Evolutionary conservation across 805 yeast species (phyloP), one percentile per base, ranked within the genome.

Genomic region (Diddensiella santjacobensis): DNA sequence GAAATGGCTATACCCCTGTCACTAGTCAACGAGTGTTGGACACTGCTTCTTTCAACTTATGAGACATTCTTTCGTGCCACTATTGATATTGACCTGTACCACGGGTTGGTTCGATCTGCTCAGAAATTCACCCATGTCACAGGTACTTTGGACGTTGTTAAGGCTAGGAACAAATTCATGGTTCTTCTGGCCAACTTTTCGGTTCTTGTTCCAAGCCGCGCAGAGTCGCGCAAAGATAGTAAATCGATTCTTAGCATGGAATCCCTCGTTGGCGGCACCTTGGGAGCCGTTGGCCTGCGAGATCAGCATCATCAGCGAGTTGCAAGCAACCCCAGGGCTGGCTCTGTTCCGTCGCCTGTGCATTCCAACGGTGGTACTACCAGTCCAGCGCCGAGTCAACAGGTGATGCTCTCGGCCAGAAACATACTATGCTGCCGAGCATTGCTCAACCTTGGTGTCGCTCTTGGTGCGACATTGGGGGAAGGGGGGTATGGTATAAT

Each of bases 61-160:
- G 66, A 75, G 6, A 69, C 72, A 2, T 81, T 79, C 45, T 61
- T 91, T 4, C 80, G 80, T 56, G 78, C 89, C 0, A 71, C 84
- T 3, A 65, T 87, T 59, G 95, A 88, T 57, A 72, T 75, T 47
- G 91, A 85, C 15, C 60, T 80, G 18, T 90, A 86, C 63, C 84
- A 84, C 48, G 66, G 71, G 6, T 59, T 83, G 2, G 79, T 89
- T 2, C 71, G 96, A 35, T 77, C 95, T 0, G 72, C 87, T 4
- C 97, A 91, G 62, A 82, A 83, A 53, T 71, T 87, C 42, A 80
- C 95, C 4, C 96, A 88, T 61, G 80, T 90, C 0, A 76, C 90
- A 0, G 97, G 97, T 0, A 68, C 87, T 13, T 64, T 89, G n/a
- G 81, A 80, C 0, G 61, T 84, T 10, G 59, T 64, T 1, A 70